Base-by-base conservation (phyloP, 2,329 filamentous ascomycete species). In the Pseudocercospora cruenta region DNA sequence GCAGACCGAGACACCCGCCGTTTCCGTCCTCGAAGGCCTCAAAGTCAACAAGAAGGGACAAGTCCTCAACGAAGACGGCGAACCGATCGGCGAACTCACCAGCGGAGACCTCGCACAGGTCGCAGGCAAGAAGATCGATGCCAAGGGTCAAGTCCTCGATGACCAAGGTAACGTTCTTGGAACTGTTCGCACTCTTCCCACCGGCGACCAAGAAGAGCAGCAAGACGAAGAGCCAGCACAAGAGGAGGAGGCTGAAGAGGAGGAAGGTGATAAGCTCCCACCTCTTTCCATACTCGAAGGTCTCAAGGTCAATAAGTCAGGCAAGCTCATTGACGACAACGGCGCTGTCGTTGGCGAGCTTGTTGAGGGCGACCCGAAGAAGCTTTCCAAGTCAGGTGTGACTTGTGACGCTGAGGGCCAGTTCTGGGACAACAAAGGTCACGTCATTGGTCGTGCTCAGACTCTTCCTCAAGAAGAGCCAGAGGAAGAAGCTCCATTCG, bases 91-190 rank as follows among this genome's bases (percentile, higher is more conserved):
- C 43, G 82, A 85, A 69, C 82, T 86, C 33, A 75, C 78, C 31
- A 83, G 85, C 70, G 88, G 89, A 51, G 85, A 90, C 58, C 77
- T 89, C 14, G 77, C 83, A 16, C 86, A 88, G 68, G 88, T 87
- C 67, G 86, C 88, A 21, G 84, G 88, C 66, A 88, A 88, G 79
- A 89, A 88, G 76, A 81, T 88, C 68, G 87, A 89, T 70, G 83
- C 82, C 66, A 82, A 88, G 77, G 87, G 86, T n/a, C 87, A 89
- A 71, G 86, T 89, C 65, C 82, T 88, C 74, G 87, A 88, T 72
- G 85, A 82, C 72, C 82, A 85, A 53, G 87, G 87, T 45, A 86
- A 88, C 39, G 81, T 89, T 66, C 83, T 89, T 64, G 87, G 87
- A 49, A 84, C 83, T 67, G 85, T 87, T 67, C 81, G 86, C 71